Percentiles rank a stretch among this genome's conserved stretches.
Evolutionary conservation across 2,329 filamentous ascomycete species (phyloP).

Genomic region (Sclerotinia nivalis): DNA sequence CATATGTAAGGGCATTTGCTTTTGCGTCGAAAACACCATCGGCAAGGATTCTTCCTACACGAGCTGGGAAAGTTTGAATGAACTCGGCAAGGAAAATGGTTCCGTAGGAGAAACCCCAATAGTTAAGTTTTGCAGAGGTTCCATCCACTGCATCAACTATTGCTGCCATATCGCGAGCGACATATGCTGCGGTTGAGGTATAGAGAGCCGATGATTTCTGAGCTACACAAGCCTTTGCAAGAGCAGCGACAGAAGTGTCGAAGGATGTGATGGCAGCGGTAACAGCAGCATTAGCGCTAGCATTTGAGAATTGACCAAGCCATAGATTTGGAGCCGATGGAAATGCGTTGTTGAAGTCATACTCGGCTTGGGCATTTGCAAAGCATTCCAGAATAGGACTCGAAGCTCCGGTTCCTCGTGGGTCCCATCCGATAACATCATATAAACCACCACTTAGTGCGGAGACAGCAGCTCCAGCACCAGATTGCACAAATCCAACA

Average conservation of each 20-base stretch:
- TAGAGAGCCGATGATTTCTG: slow-evolving; percentile 28
- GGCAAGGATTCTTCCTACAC: slow-evolving; percentile 45
- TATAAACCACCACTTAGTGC: slow-evolving; percentile 27
- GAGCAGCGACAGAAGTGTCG: slow-evolving; percentile 22
- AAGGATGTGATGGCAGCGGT: slow-evolving; percentile 19
- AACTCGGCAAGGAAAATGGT: slow-evolving; percentile 47
- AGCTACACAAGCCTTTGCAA: slow-evolving; percentile 27
- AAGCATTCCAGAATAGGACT: slow-evolving; percentile 28
- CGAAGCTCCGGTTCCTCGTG: slow-evolving; percentile 26
- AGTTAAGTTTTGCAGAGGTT: slow-evolving; percentile 43
- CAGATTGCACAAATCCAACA: slow-evolving; percentile 17
- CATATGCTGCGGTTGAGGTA: slow-evolving; percentile 29
- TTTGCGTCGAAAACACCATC: slow-evolving; percentile 37
- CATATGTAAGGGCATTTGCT: slow-evolving; percentile 44
- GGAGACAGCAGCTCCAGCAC: slow-evolving; percentile 30
- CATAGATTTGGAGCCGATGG: slow-evolving; percentile 28
- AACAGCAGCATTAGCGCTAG: slow-evolving; percentile 14
- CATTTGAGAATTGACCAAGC: slow-evolving; percentile 26
- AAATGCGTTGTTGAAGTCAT: slow-evolving; percentile 23
- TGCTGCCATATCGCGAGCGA: slow-evolving; percentile 30
- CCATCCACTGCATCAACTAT: slow-evolving; percentile 25
- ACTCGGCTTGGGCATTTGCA: slow-evolving; percentile 25
- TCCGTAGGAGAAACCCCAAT: slow-evolving; percentile 53
- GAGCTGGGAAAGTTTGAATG: slow-evolving; percentile 46
- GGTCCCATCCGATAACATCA: slow-evolving; percentile 31